Conservation (phyloP, 306 rosid species). For the Cucumis cinereus region DNA sequence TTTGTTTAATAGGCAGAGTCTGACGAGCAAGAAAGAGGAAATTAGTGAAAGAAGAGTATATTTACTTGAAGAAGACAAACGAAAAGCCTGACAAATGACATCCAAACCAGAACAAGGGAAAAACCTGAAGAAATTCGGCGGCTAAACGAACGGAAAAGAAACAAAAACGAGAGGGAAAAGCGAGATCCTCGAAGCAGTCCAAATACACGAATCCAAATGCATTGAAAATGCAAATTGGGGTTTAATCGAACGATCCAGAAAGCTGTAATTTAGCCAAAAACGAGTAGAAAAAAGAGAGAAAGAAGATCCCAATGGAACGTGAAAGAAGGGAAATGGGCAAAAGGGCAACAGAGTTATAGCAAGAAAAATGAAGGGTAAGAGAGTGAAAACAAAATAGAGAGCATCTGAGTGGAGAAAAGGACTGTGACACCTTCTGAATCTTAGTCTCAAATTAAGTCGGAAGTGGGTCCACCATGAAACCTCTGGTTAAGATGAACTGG, state of each 20-base stretch:
- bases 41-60: neutral
- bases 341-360: conserved; percentile 28
- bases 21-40: neutral
- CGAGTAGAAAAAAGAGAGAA: neutral
- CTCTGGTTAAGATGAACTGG: neutral
- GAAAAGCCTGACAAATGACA: neutral
- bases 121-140: neutral
- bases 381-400: neutral
- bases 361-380: conserved; percentile 3
- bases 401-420: neutral
- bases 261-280: conserved; percentile 1
- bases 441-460: neutral
- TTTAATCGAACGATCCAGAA: conserved; percentile 21
- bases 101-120: neutral
- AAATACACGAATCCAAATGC: conserved; percentile 42
- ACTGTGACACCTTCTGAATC: neutral
- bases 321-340: conserved; percentile 39
- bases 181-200: conserved; percentile 22
- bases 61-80: neutral
- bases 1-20: neutral
- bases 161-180: conserved; percentile 22
- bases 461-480: conserved; percentile 1
- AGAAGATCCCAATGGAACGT: conserved; percentile 30
- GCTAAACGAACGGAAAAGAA: conserved; percentile 16
- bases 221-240: conserved; percentile 18